phyloP scores from a whole-genome alignment of 1,139 yeast genomes.

The Saccharomycopsis crataegensis region DNA sequence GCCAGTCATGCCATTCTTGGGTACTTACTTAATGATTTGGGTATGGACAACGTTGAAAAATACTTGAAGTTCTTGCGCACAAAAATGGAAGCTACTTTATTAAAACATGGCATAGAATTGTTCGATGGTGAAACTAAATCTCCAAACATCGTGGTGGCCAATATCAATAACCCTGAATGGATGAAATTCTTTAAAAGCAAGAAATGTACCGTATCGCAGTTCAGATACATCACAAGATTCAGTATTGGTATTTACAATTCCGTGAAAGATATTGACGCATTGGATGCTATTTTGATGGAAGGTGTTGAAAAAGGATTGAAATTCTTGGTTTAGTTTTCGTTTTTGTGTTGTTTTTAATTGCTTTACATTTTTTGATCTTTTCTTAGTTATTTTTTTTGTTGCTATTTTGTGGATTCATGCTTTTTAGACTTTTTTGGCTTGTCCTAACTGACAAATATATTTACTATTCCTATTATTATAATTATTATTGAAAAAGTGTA shows the following conservation, averaged over 20 bases:
- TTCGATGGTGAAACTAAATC: conserved; percentile 1
- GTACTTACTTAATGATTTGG: conserved; percentile 5
- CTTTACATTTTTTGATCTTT: too few species aligned
- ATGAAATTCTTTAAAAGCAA: conserved; percentile 11
- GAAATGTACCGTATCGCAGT: conserved; percentile 17
- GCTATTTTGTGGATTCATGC: too few species aligned
- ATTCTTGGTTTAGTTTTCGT: too few species aligned
- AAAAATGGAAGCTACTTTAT: conserved; percentile 6
- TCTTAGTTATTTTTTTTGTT: too few species aligned
- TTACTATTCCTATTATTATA: too few species aligned
- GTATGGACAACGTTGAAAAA: conserved; percentile 13
- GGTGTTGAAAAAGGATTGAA: conserved; percentile 9
- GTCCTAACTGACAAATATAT: too few species aligned
- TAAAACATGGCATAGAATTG: conserved; percentile 7
- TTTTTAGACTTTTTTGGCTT: too few species aligned
- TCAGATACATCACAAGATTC: conserved; percentile 16
- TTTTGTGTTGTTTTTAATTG: too few species aligned
- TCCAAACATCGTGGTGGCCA: conserved; percentile 16
- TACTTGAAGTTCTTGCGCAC: conserved; percentile 13
- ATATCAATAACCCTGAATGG: conserved; percentile 19
- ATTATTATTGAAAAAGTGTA: too few species aligned
- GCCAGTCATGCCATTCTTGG: conserved; percentile 12
- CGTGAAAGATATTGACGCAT: conserved; percentile 13
- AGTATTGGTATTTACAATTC: conserved; percentile 19
- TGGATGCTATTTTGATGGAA: conserved; percentile 11